Conservation (phyloP, 192 early-diverging fungal genomes). For the Piromyces sp. region DNA sequence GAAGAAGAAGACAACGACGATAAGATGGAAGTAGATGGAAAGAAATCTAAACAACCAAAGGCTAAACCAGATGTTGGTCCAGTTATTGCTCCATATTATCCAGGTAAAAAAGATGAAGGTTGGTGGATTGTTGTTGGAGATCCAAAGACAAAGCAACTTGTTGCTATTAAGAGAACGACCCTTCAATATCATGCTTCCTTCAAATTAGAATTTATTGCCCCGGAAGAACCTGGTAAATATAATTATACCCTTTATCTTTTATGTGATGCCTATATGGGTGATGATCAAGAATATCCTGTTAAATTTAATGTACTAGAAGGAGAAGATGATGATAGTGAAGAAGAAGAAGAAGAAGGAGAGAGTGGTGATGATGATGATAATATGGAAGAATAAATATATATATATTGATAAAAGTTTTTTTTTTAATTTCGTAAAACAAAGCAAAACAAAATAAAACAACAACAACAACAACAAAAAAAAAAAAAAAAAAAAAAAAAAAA, state of each 20-base stretch:
- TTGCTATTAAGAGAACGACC: constrained; percentile 75
- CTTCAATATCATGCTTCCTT: constrained; percentile 41
- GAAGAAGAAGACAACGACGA: constrained; percentile 3
- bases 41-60: neutral
- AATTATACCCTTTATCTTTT: constrained; percentile 70
- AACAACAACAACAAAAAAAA: no score
- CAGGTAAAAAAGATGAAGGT: constrained; percentile 69
- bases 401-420: no score
- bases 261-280: constrained; percentile 85
- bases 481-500: no score
- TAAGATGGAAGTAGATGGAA: neutral
- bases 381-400: no score
- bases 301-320: constrained; percentile 21
- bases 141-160: constrained; percentile 47
- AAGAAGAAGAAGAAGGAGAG: constrained; percentile 12
- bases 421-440: no score
- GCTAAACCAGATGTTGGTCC: constrained; percentile 38
- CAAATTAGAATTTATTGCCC: constrained; percentile 71
- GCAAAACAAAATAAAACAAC: no score
- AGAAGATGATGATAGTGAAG: neutral
- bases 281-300: constrained; percentile 74
- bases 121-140: constrained; percentile 98
- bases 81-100: constrained; percentile 86
- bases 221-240: constrained; percentile 37
- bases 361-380: constrained; percentile 6